Percentiles rank a stretch among this genome's conserved stretches.
Conservation (phyloP, 2,329 filamentous ascomycete genomes). For the Phaeoacremonium minimum region DNA sequence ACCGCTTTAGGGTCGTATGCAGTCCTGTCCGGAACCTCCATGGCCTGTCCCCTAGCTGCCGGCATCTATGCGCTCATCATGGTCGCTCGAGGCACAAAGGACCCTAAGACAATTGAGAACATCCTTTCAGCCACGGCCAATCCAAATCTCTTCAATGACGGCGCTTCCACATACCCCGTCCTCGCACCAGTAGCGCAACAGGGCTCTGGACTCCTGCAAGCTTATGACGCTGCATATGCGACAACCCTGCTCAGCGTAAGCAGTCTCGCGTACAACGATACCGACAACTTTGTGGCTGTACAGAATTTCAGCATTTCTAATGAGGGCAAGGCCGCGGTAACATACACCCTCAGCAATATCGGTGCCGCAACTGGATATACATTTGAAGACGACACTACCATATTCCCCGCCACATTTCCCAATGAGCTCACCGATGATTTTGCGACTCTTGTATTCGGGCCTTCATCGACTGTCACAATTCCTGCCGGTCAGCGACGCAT, state of each 20-base stretch:
- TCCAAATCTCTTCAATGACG: conserved; percentile 44
- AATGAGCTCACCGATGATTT: conserved; percentile 34
- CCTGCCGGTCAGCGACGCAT: conserved; percentile 34
- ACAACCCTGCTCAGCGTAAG: conserved; percentile 48
- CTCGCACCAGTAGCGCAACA: conserved; percentile 56
- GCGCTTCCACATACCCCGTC: conserved; percentile 24
- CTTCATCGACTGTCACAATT: conserved; percentile 26
- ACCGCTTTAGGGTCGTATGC: conserved; percentile 34
- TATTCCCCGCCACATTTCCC: conserved; percentile 37
- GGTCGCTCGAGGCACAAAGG: conserved; percentile 44
- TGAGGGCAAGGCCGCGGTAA: conserved; percentile 38
- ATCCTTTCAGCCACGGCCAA: conserved; percentile 44
- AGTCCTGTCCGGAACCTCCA: conserved; percentile 49
- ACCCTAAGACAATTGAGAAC: conserved; percentile 44
- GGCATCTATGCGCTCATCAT: conserved; percentile 51
- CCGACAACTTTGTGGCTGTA: conserved; percentile 45
- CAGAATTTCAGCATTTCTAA: conserved; percentile 54
- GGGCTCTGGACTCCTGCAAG: conserved; percentile 56
- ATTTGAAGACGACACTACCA: conserved; percentile 26
- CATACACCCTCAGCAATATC: conserved; percentile 47
- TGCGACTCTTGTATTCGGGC: conserved; percentile 37
- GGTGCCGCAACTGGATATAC: conserved; percentile 52
- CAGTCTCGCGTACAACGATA: conserved; percentile 62
- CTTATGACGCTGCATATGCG: conserved; percentile 52
- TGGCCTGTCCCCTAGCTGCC: conserved; percentile 45